phyloP scores from a whole-genome alignment of 192 early-diverging fungal species.

The Entomortierella parvispora region DNA sequence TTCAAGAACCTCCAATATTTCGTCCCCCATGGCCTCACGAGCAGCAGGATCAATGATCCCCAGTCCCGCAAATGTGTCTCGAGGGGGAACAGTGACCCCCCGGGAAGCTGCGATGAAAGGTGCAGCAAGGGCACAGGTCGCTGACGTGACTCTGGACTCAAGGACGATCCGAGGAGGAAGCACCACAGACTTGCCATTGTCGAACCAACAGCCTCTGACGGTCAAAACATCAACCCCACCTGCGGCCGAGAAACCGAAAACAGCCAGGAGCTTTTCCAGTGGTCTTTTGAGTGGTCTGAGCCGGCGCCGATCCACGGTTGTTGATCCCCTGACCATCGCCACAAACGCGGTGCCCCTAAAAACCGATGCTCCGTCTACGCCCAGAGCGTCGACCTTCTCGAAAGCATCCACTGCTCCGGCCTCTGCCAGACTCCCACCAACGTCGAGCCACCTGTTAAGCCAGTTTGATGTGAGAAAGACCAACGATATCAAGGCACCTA shows the following conservation, averaged over 20 bases:
- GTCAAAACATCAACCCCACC: background rate
- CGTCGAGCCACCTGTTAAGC: constrained; percentile 25
- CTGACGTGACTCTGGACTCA: constrained; percentile 14
- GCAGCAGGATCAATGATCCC: constrained; percentile 49
- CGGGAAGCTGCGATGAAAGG: constrained; percentile 25
- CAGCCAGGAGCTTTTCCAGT: constrained; percentile 37
- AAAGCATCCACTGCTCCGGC: constrained; percentile 24
- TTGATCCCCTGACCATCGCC: constrained; percentile 32
- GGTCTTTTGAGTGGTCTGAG: constrained; percentile 36
- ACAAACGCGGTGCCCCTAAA: constrained; percentile 5
- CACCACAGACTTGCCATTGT: background rate
- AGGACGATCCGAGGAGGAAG: constrained; percentile 22
- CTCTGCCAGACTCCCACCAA: constrained; percentile 8
- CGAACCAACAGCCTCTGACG: too few relatives aligned
- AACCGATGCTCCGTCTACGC: constrained; percentile 6
- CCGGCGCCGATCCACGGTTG: constrained; percentile 32
- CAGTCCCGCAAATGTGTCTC: constrained; percentile 34
- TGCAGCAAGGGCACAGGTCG: constrained; percentile 1
- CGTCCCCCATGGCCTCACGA: constrained; percentile 37
- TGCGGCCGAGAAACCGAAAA: constrained; percentile 30
- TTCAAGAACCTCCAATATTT: constrained; percentile 22
- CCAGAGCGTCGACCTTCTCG: constrained; percentile 11
- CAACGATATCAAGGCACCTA: constrained; percentile 29
- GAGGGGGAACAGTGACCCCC: constrained; percentile 26
- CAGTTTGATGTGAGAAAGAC: constrained; percentile 34